Evolutionary conservation across 1,284 basidiomycete genomes (phyloP).

Genomic region (Cryptococcus amylolentus): DNA sequence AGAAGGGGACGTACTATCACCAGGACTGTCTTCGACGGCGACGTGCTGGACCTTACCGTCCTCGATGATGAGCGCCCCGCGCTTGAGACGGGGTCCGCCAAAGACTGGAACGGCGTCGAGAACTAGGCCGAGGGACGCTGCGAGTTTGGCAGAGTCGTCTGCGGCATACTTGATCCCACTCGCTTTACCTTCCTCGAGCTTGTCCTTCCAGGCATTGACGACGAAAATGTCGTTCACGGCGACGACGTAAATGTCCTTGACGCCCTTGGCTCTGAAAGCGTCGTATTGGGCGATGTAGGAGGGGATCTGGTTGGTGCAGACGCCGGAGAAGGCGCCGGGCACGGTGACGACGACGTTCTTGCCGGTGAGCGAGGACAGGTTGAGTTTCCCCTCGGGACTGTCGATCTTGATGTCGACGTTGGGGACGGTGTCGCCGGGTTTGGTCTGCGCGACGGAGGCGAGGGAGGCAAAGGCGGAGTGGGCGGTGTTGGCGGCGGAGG

Average conservation of each 20-base stretch:
- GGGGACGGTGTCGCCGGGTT: constrained; percentile 54
- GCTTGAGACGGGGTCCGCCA: constrained; percentile 65
- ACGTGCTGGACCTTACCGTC: constrained; percentile 58
- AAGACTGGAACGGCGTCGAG: constrained; percentile 63
- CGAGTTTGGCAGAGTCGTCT: constrained; percentile 63
- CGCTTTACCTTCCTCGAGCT: constrained; percentile 52
- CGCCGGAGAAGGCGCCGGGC: constrained; percentile 57
- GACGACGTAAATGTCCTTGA: constrained; percentile 65
- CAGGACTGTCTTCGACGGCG: constrained; percentile 60
- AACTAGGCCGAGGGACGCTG: constrained; percentile 59
- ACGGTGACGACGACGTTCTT: constrained; percentile 66
- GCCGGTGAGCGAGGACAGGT: constrained; percentile 58
- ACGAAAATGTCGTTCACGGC: constrained; percentile 67
- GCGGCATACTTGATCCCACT: constrained; percentile 53
- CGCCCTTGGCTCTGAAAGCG: constrained; percentile 65
- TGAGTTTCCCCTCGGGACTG: constrained; percentile 54
- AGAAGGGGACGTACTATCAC: constrained; percentile 43
- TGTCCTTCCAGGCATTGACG: constrained; percentile 64
- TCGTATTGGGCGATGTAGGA: constrained; percentile 62
- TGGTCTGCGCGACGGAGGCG: constrained; percentile 54
- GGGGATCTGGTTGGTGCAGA: constrained; percentile 59
- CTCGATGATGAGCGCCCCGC: constrained; percentile 51
- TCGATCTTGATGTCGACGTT: constrained; percentile 60
- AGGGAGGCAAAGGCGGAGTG: constrained; percentile 58
- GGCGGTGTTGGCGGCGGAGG: constrained; percentile 56